Conservation (phyloP, 257 asterid species). For the Echites panduratus region DNA sequence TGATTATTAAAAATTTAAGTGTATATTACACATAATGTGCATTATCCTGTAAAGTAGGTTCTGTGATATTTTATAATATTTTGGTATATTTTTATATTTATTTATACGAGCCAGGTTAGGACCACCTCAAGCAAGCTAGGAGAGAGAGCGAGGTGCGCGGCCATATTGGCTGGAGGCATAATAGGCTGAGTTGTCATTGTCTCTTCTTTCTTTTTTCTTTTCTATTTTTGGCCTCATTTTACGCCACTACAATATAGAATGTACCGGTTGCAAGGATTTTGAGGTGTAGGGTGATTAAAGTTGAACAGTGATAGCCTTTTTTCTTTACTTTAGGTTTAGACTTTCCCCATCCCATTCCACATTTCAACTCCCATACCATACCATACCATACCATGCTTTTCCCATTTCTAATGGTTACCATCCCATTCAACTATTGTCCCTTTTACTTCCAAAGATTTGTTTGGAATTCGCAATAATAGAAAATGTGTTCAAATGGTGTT, state of each 20-base stretch:
- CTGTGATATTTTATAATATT: too few relatives aligned
- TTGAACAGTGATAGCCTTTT: not conserved
- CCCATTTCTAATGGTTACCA: not conserved
- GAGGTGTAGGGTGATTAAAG: slow-evolving; percentile 4
- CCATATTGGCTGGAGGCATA: slow-evolving; percentile 45
- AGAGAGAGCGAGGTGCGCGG: slow-evolving; percentile 17
- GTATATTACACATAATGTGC: too few relatives aligned
- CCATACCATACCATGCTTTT: not conserved
- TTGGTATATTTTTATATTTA: too few relatives aligned
- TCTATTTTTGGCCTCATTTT: slow-evolving; percentile 18
- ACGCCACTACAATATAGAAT: not conserved
- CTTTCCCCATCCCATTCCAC: not conserved
- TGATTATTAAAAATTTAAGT: too few relatives aligned
- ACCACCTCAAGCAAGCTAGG: slow-evolving; percentile 26
- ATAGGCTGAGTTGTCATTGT: slow-evolving; percentile 43
- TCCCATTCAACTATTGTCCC: too few relatives aligned
- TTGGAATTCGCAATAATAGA: too few relatives aligned
- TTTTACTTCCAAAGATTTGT: too few relatives aligned
- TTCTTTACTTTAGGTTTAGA: not conserved
- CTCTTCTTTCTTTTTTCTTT: too few relatives aligned
- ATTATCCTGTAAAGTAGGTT: too few relatives aligned
- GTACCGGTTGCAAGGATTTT: not conserved
- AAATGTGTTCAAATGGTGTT: too few relatives aligned
- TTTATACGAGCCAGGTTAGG: slow-evolving; percentile 3
- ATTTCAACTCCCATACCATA: not conserved